Percentiles rank a stretch among this genome's conserved stretches.
These are phyloP conservation scores for Hanseniaspora nectarophila DNA, from an alignment of 805 yeast genomes.

Conservation along the genomic window DNA sequence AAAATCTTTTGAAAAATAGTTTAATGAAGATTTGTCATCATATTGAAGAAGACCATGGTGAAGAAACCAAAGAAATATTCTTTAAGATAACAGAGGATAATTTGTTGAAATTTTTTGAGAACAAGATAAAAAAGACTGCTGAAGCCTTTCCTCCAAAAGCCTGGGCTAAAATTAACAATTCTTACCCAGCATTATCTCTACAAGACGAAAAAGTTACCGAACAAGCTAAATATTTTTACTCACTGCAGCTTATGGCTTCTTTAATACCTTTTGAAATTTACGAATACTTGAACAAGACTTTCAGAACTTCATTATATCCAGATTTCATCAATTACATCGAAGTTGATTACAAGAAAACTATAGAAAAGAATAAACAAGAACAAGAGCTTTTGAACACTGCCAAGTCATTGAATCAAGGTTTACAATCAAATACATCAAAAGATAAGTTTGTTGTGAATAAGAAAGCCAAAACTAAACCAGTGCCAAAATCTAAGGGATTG, in stretches of 20 bases:
- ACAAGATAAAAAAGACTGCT: background rate
- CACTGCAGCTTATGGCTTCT: background rate
- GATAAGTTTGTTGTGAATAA: background rate
- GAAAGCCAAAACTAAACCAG: background rate
- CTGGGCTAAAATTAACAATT: background rate
- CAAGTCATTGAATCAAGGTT: background rate
- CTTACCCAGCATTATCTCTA: background rate
- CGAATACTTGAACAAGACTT: background rate
- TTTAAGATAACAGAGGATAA: constrained; percentile 1
- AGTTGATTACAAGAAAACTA: background rate
- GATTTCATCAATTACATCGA: constrained; percentile 1
- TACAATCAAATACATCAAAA: background rate
- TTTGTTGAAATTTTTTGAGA: background rate
- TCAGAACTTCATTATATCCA: background rate
- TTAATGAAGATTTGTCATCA: background rate
- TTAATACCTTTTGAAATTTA: constrained; percentile 6
- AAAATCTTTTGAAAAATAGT: background rate
- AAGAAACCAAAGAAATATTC: constrained; percentile 1
- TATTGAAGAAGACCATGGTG: constrained; percentile 10
- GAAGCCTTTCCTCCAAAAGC: constrained; percentile 1
- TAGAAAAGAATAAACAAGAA: background rate
- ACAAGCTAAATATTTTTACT: constrained; percentile 4
- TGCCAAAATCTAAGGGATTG: background rate
- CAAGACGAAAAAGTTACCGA: background rate
- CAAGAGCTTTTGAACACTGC: background rate